Evolutionary conservation across 805 yeast genomes (phyloP).

Genomic region (Hanseniaspora clermontiae): DNA sequence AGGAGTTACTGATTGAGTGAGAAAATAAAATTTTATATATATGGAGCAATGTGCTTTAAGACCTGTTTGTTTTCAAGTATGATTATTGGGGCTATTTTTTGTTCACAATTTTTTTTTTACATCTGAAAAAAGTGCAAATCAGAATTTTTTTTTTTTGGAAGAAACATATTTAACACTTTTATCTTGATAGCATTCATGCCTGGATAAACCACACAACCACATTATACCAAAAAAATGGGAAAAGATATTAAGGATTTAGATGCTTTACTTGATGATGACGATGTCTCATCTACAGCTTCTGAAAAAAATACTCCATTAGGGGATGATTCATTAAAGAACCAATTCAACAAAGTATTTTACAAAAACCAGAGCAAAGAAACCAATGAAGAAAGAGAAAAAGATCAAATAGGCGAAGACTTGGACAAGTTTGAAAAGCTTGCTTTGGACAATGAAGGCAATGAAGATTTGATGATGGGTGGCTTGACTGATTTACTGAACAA

Average conservation of each 20-base stretch:
- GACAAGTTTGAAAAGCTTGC: neutral
- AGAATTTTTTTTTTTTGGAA: no score
- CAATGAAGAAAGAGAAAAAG: neutral
- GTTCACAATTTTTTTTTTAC: no score
- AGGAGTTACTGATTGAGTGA: slow-evolving; percentile 4
- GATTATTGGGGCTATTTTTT: neutral
- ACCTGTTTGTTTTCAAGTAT: no score
- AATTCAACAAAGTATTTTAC: slow-evolving; percentile 11
- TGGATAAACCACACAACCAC: neutral
- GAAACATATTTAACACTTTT: no score
- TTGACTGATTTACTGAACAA: neutral
- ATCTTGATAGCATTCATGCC: no score
- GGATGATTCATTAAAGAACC: neutral
- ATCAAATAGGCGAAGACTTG: neutral
- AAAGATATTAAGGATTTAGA: slow-evolving; percentile 10
- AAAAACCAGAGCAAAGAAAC: slow-evolving; percentile 1
- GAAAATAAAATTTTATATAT: neutral
- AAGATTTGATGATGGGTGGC: neutral
- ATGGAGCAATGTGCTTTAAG: no score
- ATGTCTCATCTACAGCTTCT: neutral
- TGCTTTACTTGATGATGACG: slow-evolving; percentile 4
- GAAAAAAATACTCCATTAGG: neutral
- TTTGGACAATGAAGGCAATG: neutral
- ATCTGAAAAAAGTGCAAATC: no score
- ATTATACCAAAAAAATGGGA: neutral